A percentile compares a stretch with the other conserved stretches of the same genome.
phyloP scores from a whole-genome alignment of 2,329 filamentous ascomycete genomes.

The Fusarium nygamai region DNA sequence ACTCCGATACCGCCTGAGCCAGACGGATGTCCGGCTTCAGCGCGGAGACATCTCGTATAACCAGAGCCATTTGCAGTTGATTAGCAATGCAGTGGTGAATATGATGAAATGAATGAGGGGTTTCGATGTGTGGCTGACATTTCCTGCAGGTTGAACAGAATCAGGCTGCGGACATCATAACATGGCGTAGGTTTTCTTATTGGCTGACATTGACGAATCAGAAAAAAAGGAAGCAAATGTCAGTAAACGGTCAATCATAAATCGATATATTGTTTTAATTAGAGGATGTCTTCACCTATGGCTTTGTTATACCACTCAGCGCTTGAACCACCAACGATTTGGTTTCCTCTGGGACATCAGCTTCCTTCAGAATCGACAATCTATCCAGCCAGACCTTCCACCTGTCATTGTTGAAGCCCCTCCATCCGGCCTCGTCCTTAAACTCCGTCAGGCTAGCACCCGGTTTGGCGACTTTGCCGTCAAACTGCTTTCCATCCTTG shows the following conservation, averaged over 20 bases:
- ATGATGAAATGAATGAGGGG: not conserved
- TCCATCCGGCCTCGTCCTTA: constrained; percentile 18
- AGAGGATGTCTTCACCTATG: too few relatives aligned
- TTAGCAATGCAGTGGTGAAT: not conserved
- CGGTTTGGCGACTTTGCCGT: constrained; percentile 27
- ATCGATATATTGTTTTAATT: too few relatives aligned
- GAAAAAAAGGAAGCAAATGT: too few relatives aligned
- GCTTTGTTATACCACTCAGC: not conserved
- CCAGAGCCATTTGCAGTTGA: not conserved
- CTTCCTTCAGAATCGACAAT: not conserved
- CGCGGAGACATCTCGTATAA: not conserved
- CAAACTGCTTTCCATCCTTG: constrained; percentile 26
- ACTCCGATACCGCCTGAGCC: not conserved
- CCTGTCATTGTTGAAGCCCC: constrained; percentile 19
- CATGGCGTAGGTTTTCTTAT: too few relatives aligned
- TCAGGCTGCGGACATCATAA: not conserved
- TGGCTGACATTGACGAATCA: too few relatives aligned
- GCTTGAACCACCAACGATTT: not conserved
- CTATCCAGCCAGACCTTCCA: constrained; percentile 26
- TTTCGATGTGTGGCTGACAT: not conserved
- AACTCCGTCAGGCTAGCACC: constrained; percentile 12
- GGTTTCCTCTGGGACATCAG: not conserved
- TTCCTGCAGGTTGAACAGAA: not conserved
- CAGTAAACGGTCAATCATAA: too few relatives aligned
- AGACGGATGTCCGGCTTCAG: not conserved